Evolutionary conservation across 176 grass and related monocot genomes (phyloP), one percentile per base, ranked within the genome.

Genomic region (Oryza meridionalis): DNA sequence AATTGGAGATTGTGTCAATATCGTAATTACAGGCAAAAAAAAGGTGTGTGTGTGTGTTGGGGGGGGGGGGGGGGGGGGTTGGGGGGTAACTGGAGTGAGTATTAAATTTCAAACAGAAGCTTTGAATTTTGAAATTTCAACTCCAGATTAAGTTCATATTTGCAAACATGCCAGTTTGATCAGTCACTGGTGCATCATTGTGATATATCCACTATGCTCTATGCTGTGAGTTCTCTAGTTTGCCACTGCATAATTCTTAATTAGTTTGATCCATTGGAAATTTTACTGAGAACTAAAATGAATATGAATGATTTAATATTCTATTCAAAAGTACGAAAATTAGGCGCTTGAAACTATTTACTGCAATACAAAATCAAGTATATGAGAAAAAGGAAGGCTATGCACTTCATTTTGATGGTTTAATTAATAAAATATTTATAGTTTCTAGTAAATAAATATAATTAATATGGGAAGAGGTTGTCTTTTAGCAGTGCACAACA

Each of bases 101-200:
- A 21, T 4, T 42, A 75, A 16, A 43, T 70, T 61, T 76, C 29
- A 84, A 69, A 79, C 29, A 17, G 2, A 84, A 19, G n/a, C 9
- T 22, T 27, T 58, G 0, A 26, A 61, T 35, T 44, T 33, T 27
- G 2, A 63, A 29, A 8, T 66, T 65, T 16, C 11, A 70, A 9
- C 19, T 65, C 21, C 53, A 65, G 0, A 69, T 61, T 0, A 9
- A 71, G 62, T 5, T n/a, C 4, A 51, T 16, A 51, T 51, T 7
- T 58, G 7, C 21, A 21, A 19, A 58, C 14, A 58, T 51, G 15
- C 49, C 49, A 58, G 9, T 58, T 19, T 21, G 53, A 55, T 55
- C 50, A 55, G 16, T 8, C 53, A 58, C 6, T n/a, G 19, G 19
- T 58, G 17, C 19, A n/a, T 58, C 19, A 19, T 21, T 21, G 53